Evolutionary conservation across 352 stramenopile species (phyloP).

Genomic region (Halophytophthora polymorphica): DNA sequence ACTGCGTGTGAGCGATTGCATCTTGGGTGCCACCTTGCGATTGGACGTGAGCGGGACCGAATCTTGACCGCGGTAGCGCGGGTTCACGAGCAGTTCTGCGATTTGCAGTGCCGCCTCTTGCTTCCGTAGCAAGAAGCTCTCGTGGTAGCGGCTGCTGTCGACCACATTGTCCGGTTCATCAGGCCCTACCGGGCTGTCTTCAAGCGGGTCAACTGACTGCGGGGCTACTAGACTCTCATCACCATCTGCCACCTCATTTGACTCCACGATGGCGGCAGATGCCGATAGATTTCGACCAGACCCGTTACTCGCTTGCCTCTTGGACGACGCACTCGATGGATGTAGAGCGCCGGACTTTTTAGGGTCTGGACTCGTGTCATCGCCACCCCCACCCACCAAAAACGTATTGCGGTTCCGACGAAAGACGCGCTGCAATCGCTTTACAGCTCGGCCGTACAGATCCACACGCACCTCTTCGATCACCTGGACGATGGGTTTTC

Average conservation of each 20-base stretch:
- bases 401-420: constrained; percentile 30
- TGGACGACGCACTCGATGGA: too few relatives aligned
- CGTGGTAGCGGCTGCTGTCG: constrained; percentile 7
- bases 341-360: too few relatives aligned
- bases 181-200: constrained; percentile 8
- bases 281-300: too few relatives aligned
- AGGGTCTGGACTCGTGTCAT: background rate
- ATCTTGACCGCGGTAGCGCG: constrained; percentile 11
- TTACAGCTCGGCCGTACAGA: constrained; percentile 58
- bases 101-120: constrained; percentile 25
- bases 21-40: constrained; percentile 4
- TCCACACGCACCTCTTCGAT: constrained; percentile 60
- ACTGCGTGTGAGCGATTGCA: constrained; percentile 22
- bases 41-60: constrained; percentile 3
- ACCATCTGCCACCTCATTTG: too few relatives aligned
- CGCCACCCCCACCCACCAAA: background rate
- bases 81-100: constrained; percentile 18
- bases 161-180: constrained; percentile 11
- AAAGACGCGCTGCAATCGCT: constrained; percentile 63
- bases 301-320: too few relatives aligned
- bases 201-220: background rate
- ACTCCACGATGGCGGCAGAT: too few relatives aligned
- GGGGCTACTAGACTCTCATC: too few relatives aligned
- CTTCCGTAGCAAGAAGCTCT: constrained; percentile 24
- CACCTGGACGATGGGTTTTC: constrained; percentile 39